Base-by-base conservation (phyloP, 352 stramenopile genomes). In the Pythium insidiosum region DNA sequence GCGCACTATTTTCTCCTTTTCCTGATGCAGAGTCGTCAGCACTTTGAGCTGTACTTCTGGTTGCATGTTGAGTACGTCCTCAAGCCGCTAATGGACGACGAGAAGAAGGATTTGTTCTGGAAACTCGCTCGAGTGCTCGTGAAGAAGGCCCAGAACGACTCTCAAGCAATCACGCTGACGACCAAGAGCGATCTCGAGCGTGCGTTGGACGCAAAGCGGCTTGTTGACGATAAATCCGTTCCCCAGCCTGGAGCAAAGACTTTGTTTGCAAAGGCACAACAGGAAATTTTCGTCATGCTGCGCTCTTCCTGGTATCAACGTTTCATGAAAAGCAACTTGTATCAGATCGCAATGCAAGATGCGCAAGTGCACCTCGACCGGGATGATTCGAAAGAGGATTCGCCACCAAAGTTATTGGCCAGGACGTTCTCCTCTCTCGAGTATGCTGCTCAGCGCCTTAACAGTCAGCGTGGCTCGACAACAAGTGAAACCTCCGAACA, bases 1-100 rank as follows among this genome's bases (percentile, higher is more conserved):
- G 80, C 80, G 7, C 80, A 93, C 50, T 93, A 93, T 45, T 93
- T 93, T 52, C 38, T 93, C 28, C 62, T 93, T 2, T 93, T 89
- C 25, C 50, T 93, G 20, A 90, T 93, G 80, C 77, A 93, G 43
- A 89, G 75, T 12, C 71, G 80, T 6, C 80, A 93, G 53, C 80
- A 93, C 50, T 90, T 93, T 50, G 78, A 90, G 30, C 58, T 93
- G 6, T 93, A 90, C 63, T 88, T 93, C 26, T 93, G 80, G 80
- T 65, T 93, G 15, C 80, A 93, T 52, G 73, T 90, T 25, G 80
- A 93, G 53, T 93, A 90, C 46, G 76, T 90, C 18, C 69, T 93
- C 9, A 88, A 87, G 39, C 77, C 71, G 2, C 44, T 86, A 24
- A 36, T 88, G 20, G 69, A 83, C 6, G 48, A 53, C 9, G 58